Percentiles rank a stretch among this genome's conserved stretches.
Evolutionary conservation across 805 yeast species (phyloP).

Genomic region (Alloascoidea africana): DNA sequence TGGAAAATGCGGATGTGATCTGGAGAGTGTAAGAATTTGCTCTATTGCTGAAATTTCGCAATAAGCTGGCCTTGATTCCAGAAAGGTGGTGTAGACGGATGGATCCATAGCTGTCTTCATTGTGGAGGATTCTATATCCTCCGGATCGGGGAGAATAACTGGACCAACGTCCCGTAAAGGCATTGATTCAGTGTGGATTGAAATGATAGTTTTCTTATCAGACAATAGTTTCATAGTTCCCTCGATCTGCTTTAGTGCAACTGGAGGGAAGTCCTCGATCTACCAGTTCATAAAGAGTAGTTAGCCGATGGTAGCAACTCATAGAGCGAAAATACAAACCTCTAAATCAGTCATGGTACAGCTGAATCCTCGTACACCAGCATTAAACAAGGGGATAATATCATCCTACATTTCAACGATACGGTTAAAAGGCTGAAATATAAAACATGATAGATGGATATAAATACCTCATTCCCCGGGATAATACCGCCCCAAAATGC

Average conservation of each 20-base stretch:
- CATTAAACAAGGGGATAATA: conserved; percentile 57
- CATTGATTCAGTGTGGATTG: conserved; percentile 93
- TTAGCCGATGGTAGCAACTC: neutral
- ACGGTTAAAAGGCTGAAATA: neutral
- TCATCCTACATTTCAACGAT: conserved; percentile 24
- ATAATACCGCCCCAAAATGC: conserved; percentile 96
- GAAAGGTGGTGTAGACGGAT: conserved; percentile 50
- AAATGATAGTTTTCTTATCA: conserved; percentile 50
- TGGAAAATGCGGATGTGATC: conserved; percentile 9
- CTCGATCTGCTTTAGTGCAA: conserved; percentile 46
- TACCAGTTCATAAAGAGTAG: neutral
- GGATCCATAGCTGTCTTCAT: conserved; percentile 27
- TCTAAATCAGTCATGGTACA: conserved; percentile 89
- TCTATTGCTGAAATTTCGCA: conserved; percentile 79
- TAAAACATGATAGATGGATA: neutral
- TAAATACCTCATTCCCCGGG: conserved; percentile 40
- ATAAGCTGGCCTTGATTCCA: conserved; percentile 77
- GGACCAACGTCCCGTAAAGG: too few relatives aligned
- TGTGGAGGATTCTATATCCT: neutral
- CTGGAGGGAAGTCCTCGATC: conserved; percentile 86
- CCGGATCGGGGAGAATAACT: too few relatives aligned
- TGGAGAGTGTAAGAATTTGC: conserved; percentile 48
- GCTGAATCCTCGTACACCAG: conserved; percentile 91
- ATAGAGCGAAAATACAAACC: conserved; percentile 26
- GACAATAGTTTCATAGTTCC: conserved; percentile 51